Percentiles rank a stretch among this genome's conserved stretches.
phyloP scores from a whole-genome alignment of 2,329 filamentous ascomycete species.

The Gremmenia infestans region DNA sequence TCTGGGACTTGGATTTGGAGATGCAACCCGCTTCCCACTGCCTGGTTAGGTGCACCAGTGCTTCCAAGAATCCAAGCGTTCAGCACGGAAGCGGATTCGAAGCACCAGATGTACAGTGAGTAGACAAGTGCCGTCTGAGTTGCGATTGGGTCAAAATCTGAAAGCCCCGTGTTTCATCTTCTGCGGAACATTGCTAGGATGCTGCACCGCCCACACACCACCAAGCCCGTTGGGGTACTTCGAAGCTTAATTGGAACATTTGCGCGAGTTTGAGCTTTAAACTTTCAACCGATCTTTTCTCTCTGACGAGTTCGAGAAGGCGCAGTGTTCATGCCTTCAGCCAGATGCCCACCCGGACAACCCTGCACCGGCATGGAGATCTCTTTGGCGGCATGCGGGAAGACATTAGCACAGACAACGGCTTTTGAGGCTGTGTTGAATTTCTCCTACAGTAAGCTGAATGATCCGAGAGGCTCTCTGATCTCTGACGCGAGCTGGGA shows the following conservation, averaged over 20 bases:
- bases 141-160: slow-evolving; percentile 13
- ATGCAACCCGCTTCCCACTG: neutral
- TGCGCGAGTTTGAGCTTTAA: neutral
- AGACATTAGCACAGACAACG: slow-evolving; percentile 3
- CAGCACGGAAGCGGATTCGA: neutral
- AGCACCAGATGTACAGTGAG: neutral
- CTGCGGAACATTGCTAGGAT: slow-evolving; percentile 13
- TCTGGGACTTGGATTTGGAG: neutral
- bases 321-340: slow-evolving; percentile 20
- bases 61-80: neutral
- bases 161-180: slow-evolving; percentile 18
- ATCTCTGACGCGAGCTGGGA: slow-evolving; percentile 11
- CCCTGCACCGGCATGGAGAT: slow-evolving; percentile 15
- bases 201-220: slow-evolving; percentile 9
- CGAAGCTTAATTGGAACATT: slow-evolving; percentile 1
- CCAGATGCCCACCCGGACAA: neutral
- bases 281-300: slow-evolving; percentile 11
- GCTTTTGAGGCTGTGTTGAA: slow-evolving; percentile 4
- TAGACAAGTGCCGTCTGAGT: slow-evolving; percentile 3
- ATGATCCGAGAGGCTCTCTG: neutral
- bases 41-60: neutral
- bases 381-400: slow-evolving; percentile 7
- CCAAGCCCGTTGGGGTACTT: neutral
- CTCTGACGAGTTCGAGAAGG: slow-evolving; percentile 22
- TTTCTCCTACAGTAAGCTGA: neutral